These are phyloP conservation scores for Candida sanyaensis DNA, from an alignment of 1,139 yeast species.

Conservation along the genomic window DNA sequence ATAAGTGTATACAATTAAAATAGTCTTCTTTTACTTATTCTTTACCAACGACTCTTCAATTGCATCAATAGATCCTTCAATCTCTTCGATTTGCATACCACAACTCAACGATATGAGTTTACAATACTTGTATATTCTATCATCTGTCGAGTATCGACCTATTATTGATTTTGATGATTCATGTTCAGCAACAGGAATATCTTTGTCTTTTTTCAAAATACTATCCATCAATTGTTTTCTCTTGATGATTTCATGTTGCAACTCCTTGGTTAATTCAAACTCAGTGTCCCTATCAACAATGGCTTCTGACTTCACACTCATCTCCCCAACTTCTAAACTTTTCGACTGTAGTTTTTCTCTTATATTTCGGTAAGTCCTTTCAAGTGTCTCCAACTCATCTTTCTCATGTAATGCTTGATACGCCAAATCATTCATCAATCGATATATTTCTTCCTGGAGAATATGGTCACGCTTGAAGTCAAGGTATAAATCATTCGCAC, in stretches of 20 bases:
- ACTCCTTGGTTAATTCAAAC: conserved; percentile 6
- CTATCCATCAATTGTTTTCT: conserved; percentile 20
- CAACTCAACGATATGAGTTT: conserved; percentile 46
- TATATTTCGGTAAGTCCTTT: conserved; percentile 18
- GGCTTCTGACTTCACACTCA: background rate
- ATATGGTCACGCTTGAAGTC: conserved; percentile 33
- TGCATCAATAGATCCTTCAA: conserved; percentile 43
- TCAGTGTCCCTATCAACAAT: background rate
- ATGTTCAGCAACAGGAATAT: conserved; percentile 21
- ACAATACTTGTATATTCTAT: conserved; percentile 43
- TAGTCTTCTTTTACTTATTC: background rate
- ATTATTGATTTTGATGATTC: background rate
- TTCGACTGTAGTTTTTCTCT: conserved; percentile 16
- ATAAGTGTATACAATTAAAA: background rate
- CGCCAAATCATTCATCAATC: conserved; percentile 42
- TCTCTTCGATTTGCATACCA: conserved; percentile 45
- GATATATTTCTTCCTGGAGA: conserved; percentile 45
- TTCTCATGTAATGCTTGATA: conserved; percentile 37
- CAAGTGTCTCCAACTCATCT: conserved; percentile 29
- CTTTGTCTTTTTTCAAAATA: conserved; percentile 9
- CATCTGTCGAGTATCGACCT: conserved; percentile 13
- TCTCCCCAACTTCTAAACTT: background rate
- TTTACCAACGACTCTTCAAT: conserved; percentile 37
- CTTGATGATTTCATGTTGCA: conserved; percentile 22
- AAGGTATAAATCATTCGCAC: conserved; percentile 12